A percentile compares a stretch with the other conserved stretches of the same genome.
Conservation (phyloP, 2,329 filamentous ascomycete species). For the Tothia fuscella region DNA sequence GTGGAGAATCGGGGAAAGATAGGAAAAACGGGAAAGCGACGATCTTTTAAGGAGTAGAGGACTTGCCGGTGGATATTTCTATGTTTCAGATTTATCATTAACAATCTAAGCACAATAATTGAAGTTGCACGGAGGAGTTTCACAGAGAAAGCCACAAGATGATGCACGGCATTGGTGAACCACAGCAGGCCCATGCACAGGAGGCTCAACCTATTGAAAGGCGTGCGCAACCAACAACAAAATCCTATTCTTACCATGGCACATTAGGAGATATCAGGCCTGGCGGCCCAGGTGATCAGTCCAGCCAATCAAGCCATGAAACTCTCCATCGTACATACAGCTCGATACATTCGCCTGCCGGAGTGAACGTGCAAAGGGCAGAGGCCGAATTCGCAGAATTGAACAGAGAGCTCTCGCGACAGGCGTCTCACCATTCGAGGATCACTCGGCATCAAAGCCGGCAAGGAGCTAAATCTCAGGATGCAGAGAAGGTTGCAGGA, state of each 20-base stretch:
- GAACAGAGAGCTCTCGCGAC: slow-evolving; percentile 35
- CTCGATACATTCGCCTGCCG: slow-evolving; percentile 16
- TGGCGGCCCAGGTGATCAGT: too few species aligned
- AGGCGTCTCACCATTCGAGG: slow-evolving; percentile 25
- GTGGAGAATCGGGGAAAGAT: too few species aligned
- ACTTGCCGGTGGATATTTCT: too few species aligned
- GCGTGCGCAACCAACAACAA: slow-evolving; percentile 1
- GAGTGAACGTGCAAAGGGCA: slow-evolving; percentile 54
- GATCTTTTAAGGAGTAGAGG: too few species aligned
- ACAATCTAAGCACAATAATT: too few species aligned
- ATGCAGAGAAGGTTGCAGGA: slow-evolving; percentile 18
- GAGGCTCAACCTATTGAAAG: too few species aligned
- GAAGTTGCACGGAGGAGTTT: too few species aligned
- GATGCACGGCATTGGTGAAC: too few species aligned
- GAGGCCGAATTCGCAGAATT: slow-evolving; percentile 61
- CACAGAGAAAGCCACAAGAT: too few species aligned
- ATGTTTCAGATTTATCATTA: too few species aligned
- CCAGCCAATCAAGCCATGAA: background rate
- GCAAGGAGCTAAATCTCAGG: slow-evolving; percentile 7
- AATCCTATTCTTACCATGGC: background rate
- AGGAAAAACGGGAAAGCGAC: too few species aligned
- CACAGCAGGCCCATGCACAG: too few species aligned
- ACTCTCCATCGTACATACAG: background rate
- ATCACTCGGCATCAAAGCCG: slow-evolving; percentile 23
- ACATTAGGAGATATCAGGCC: background rate